Evolutionary conservation across 106 monocot species (phyloP), one percentile per base, ranked within the genome.

Genomic region (Iris macrosiphon): DNA sequence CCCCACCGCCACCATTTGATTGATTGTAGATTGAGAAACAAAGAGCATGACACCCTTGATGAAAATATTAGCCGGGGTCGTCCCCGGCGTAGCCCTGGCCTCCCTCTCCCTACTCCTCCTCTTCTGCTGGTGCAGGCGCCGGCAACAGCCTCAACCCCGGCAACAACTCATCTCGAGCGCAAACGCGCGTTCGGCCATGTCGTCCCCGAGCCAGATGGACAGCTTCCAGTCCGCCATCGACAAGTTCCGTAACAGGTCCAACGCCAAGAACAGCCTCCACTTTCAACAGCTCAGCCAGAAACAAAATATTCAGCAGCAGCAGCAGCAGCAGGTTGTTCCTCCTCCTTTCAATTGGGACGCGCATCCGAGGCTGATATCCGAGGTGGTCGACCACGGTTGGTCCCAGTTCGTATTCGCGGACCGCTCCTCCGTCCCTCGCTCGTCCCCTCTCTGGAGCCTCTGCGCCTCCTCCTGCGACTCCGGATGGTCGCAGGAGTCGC

Each of bases 341-440:
- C 14, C 10, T 7, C 51, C 64, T 1, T 89, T 90, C 69, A 40
- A 25, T 9, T 92, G 91, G 91, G 52, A 60, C 3, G 65, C 72
- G 4, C 68, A 92, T 29, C 91, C 82, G 0, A 13, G 46, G 7
- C 70, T 92, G 19, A 55, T 73, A 15, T 20, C 78, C 0, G 76
- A 76, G 34, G 91, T 76, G 0, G 76, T 54, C 8, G 76, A 75
- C 47, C 64, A 66, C 19, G 91, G 91, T n/a, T 92, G 91, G 90
- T 46, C 81, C 15, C 56, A 72, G 24, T 86, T 92, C 57, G 49
- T 48, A 6, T 87, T 87, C 69, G 31, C 60, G 10, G 31, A 25
- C 26, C 43, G 19, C 11, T 16, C 39, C n/a, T n/a, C 49, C 14
- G n/a, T 52, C 31, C 34, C 41, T 22, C 41, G 60, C 8, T 37